Conservation (phyloP, 1,284 basidiomycete genomes). For the Cryptococcus sp. region DNA sequence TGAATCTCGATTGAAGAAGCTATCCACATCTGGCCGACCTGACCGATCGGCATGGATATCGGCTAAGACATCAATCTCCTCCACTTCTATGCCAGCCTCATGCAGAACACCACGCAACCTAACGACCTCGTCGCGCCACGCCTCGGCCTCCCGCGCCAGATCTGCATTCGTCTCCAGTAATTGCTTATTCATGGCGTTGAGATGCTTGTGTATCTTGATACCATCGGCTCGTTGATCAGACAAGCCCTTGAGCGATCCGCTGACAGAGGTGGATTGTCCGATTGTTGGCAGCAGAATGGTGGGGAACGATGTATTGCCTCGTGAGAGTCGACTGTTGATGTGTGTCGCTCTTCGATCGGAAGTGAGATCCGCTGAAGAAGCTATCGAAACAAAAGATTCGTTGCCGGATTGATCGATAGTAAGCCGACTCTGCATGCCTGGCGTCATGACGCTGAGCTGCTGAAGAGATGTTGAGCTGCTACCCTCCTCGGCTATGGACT, state of each 20-base stretch:
- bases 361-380: constrained; percentile 50
- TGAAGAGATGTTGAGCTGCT: constrained; percentile 1
- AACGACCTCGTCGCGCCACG: constrained; percentile 42
- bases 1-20: background rate
- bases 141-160: constrained; percentile 43
- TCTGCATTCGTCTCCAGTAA: constrained; percentile 44
- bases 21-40: background rate
- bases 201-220: constrained; percentile 51
- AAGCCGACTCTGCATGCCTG: constrained; percentile 9
- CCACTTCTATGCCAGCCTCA: constrained; percentile 38
- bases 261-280: constrained; percentile 19
- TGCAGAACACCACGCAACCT: constrained; percentile 29
- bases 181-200: constrained; percentile 52
- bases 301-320: constrained; percentile 48
- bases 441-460: constrained; percentile 2
- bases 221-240: constrained; percentile 43
- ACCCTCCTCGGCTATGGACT: constrained; percentile 35
- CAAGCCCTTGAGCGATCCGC: constrained; percentile 25
- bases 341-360: constrained; percentile 43
- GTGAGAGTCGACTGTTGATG: constrained; percentile 16
- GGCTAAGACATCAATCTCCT: constrained; percentile 27
- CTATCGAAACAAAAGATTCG: constrained; percentile 50
- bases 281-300: constrained; percentile 38
- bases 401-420: constrained; percentile 22
- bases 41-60: background rate